A percentile compares a stretch with the other conserved stretches of the same genome.
These are phyloP conservation scores for Fusarium denticulatum DNA, from an alignment of 2,329 filamentous ascomycete species.

Conservation along the genomic window DNA sequence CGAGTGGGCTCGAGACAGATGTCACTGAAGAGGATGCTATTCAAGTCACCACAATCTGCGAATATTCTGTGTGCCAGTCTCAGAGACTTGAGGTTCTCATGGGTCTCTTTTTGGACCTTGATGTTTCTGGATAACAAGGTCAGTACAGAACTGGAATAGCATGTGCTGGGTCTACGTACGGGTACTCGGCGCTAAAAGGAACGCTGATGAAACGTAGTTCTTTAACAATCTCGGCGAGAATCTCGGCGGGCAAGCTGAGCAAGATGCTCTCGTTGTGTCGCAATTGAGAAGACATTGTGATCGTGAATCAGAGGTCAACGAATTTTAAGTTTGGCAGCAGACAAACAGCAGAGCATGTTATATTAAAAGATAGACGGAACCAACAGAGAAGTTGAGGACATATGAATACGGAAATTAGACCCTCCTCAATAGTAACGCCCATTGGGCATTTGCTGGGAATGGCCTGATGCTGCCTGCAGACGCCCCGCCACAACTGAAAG, in stretches of 20 bases:
- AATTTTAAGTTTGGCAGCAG: accelerated
- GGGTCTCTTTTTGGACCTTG: neutral
- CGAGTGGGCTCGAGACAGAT: neutral
- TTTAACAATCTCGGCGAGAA: neutral
- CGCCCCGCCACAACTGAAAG: neutral
- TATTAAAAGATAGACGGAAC: neutral
- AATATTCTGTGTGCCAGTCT: neutral
- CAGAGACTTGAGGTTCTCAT: neutral
- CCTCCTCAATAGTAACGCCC: neutral
- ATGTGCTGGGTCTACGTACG: neutral
- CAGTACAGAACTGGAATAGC: neutral
- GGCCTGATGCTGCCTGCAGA: neutral
- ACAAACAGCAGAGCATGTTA: accelerated
- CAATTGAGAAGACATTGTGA: neutral
- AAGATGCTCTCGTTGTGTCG: neutral
- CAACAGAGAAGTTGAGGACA: neutral
- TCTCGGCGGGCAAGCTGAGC: neutral
- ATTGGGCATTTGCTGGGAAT: neutral
- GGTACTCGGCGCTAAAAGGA: neutral
- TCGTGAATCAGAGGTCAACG: too few species aligned
- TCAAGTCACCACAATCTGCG: neutral
- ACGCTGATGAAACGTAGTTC: neutral
- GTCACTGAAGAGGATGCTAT: neutral
- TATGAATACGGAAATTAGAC: neutral
- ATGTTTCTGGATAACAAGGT: neutral